phyloP scores from a whole-genome alignment of 2,329 filamentous ascomycete genomes.

The Lasiodiplodia hormozganensis region DNA sequence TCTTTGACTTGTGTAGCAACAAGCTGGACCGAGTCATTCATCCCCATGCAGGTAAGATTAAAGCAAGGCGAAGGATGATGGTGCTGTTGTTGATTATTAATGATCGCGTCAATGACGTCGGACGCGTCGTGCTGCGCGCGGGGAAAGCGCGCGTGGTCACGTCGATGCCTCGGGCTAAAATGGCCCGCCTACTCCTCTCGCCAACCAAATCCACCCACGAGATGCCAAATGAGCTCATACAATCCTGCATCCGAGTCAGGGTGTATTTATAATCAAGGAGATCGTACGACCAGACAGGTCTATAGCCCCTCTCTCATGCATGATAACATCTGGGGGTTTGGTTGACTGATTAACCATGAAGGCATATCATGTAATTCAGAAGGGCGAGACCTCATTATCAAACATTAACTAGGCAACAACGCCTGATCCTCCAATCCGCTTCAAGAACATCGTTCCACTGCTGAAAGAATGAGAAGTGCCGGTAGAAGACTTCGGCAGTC shows the following conservation, averaged over 20 bases:
- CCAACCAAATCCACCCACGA: not conserved
- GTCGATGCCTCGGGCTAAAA: not conserved
- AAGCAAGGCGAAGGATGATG: not conserved
- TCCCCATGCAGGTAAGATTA: not conserved
- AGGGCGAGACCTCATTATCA: not conserved
- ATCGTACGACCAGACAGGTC: no score
- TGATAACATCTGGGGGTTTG: no score
- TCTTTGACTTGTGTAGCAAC: not conserved
- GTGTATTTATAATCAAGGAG: no score
- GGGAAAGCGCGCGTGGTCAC: slow-evolving; percentile 20
- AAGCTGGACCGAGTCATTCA: not conserved
- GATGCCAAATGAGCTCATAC: not conserved
- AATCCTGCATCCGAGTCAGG: no score
- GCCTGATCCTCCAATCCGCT: not conserved
- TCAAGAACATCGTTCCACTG: not conserved
- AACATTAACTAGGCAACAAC: not conserved
- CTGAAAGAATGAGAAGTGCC: not conserved
- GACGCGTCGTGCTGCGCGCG: slow-evolving; percentile 2
- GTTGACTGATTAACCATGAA: no score
- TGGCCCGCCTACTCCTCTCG: not conserved
- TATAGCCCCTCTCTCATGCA: no score
- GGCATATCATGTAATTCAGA: not conserved
- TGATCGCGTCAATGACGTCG: slow-evolving; percentile 11
- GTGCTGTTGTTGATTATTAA: slow-evolving; percentile 9
- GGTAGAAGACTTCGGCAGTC: not conserved